Evolutionary conservation across 768 basidiomycete genomes (phyloP), one percentile per base, ranked within the genome.

Genomic region (Macrocybe gigantea): DNA sequence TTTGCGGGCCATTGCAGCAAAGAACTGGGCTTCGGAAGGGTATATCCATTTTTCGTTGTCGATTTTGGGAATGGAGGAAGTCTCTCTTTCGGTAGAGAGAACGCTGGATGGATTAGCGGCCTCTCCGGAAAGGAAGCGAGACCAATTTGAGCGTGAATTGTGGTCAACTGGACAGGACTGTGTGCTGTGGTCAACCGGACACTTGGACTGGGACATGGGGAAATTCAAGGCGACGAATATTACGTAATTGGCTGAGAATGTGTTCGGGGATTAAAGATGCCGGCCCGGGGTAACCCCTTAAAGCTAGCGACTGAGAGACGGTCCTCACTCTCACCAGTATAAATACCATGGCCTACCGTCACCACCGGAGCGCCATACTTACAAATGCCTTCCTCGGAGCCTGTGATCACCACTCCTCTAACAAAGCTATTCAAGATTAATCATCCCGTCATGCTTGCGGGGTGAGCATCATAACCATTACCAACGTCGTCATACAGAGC

Each of bases 21-120:
- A 98, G 75, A 99, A 99, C 68, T 97, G 95, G n/a, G 88, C 82
- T 63, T 97, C 92, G 13, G 95, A 97, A 15, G 96, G 96, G 66
- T 99, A 99, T 41, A 96, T 88, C 96, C 96, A 99, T 48, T 92
- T 85, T 38, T 74, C 76, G 42, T 81, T 80, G 37, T 73, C 66
- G 13, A 70, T 62, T 57, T 83, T 81, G 12, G 95, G 95, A 61
- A 98, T 98, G 29, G 90, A 88, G 5, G 93, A 96, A 30, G 78
- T 73, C 63, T 91, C 85, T 53, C 95, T 83, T 5, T 89, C 78
- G 10, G 67, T 73, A 2, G 90, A 86, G 43, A 94, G 73, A 13
- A 70, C 47, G 2, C 66, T 34, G 13, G 56, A 47, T 7, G 58
- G 43, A 34, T 59, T 45, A 6, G 63, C 46, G n/a, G 54, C 46